phyloP scores from a whole-genome alignment of 768 basidiomycete genomes.

The Mycena rosella region DNA sequence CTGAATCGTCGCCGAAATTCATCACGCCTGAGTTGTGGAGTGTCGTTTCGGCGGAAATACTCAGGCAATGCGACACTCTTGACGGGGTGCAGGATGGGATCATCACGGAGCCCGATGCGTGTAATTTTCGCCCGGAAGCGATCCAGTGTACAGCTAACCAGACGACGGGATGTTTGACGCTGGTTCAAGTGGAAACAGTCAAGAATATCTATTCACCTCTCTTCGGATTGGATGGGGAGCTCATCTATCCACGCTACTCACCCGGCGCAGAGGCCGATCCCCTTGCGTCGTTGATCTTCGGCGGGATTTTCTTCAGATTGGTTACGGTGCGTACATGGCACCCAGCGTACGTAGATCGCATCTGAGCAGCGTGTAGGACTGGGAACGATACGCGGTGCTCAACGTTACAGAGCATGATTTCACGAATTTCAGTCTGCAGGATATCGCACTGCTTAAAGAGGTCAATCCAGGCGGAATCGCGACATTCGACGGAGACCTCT shows the following conservation, averaged over 20 bases:
- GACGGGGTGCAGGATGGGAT: constrained; percentile 40
- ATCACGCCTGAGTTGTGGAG: constrained; percentile 36
- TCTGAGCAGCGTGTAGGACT: too few species aligned
- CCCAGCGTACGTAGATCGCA: too few species aligned
- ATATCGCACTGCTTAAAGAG: too few species aligned
- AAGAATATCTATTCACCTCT: constrained; percentile 35
- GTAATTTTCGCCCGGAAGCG: constrained; percentile 36
- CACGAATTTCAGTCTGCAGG: too few species aligned
- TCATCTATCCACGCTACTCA: constrained; percentile 36
- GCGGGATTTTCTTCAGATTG: neutral
- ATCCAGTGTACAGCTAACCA: constrained; percentile 28
- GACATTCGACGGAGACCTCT: too few species aligned
- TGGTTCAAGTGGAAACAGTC: constrained; percentile 35
- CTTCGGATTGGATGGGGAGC: constrained; percentile 27
- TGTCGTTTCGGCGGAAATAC: constrained; percentile 36
- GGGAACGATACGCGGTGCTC: too few species aligned
- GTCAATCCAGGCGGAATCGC: too few species aligned
- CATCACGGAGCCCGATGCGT: constrained; percentile 39
- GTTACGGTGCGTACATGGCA: neutral
- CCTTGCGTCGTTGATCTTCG: neutral
- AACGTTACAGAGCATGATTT: too few species aligned
- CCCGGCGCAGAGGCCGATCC: constrained; percentile 32
- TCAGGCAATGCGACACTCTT: constrained; percentile 32
- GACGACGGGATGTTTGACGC: constrained; percentile 34
- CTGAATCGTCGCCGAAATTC: constrained; percentile 26